These are phyloP conservation scores for Fusarium mangiferae DNA, from an alignment of 2,329 filamentous ascomycete genomes.

Conservation along the genomic window DNA sequence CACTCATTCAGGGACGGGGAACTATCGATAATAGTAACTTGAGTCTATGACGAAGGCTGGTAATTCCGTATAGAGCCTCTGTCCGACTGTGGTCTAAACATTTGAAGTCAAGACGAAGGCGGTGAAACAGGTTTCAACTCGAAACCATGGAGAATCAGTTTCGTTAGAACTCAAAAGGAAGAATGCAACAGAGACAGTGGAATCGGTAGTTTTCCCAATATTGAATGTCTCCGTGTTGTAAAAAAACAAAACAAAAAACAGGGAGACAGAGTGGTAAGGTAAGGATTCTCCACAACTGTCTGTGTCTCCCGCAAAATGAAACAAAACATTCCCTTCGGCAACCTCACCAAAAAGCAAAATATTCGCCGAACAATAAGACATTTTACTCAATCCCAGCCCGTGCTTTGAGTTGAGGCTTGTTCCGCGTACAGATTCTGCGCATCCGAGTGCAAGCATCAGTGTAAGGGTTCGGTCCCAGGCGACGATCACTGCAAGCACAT, in stretches of 20 bases:
- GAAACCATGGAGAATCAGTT: slow-evolving; percentile 15
- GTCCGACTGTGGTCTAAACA: background rate
- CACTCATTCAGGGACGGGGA: background rate
- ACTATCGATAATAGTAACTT: background rate
- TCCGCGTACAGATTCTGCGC: slow-evolving; percentile 12
- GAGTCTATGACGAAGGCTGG: background rate
- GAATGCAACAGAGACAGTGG: slow-evolving; percentile 12
- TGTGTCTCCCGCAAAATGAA: slow-evolving; percentile 25
- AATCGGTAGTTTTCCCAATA: background rate
- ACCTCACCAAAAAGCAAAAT: slow-evolving; percentile 25
- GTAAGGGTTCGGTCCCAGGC: slow-evolving; percentile 24
- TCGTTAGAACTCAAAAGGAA: slow-evolving; percentile 5
- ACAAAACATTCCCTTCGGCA: slow-evolving; percentile 27
- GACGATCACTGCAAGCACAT: slow-evolving; percentile 32
- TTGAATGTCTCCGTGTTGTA: background rate
- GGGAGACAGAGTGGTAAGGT: slow-evolving; percentile 9
- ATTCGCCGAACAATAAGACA: background rate
- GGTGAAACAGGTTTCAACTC: slow-evolving; percentile 24
- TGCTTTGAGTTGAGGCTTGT: slow-evolving; percentile 26
- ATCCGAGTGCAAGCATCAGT: slow-evolving; percentile 9
- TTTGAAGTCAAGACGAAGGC: background rate
- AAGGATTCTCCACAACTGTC: slow-evolving; percentile 18
- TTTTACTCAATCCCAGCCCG: slow-evolving; percentile 1
- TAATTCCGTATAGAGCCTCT: background rate
- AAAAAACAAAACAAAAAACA: background rate